These are phyloP conservation scores for Graphilbum fragrans DNA, from an alignment of 2,329 filamentous ascomycete species.

Conservation along the genomic window DNA sequence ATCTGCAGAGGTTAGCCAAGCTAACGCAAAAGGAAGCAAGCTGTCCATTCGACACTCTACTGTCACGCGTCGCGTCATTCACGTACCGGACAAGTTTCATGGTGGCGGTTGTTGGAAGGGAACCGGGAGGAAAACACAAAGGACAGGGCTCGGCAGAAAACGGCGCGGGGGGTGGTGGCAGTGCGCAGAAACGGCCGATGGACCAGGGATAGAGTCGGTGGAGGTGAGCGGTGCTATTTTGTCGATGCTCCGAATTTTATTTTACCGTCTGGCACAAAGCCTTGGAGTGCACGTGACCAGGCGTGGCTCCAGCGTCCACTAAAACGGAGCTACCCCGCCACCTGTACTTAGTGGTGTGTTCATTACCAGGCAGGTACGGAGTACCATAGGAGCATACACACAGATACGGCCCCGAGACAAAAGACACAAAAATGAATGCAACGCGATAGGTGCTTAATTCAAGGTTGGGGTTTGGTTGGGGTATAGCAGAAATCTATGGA, in stretches of 20 bases:
- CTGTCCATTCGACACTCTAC: neutral
- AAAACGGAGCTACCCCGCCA: neutral
- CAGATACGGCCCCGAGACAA: too few relatives aligned
- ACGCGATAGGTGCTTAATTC: too few relatives aligned
- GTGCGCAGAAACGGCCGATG: neutral
- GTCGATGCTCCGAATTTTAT: neutral
- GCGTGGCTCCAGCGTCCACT: neutral
- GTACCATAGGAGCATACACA: too few relatives aligned
- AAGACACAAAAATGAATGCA: too few relatives aligned
- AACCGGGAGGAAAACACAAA: neutral
- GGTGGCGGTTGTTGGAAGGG: slow-evolving; percentile 24
- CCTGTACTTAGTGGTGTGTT: too few relatives aligned
- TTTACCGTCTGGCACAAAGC: neutral
- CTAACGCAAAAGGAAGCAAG: too few relatives aligned
- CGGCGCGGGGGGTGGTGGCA: neutral
- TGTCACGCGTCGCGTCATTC: slow-evolving; percentile 1
- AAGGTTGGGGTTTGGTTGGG: too few relatives aligned
- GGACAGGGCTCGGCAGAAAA: too few relatives aligned
- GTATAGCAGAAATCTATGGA: too few relatives aligned
- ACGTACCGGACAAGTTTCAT: slow-evolving; percentile 97
- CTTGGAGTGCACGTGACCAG: neutral
- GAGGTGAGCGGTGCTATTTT: neutral
- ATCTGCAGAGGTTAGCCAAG: slow-evolving; percentile 32
- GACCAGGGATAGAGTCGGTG: neutral
- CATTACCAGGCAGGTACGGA: too few relatives aligned